These are phyloP conservation scores for Comarum palustre DNA, from an alignment of 306 rosid species.

Conservation along the genomic window DNA sequence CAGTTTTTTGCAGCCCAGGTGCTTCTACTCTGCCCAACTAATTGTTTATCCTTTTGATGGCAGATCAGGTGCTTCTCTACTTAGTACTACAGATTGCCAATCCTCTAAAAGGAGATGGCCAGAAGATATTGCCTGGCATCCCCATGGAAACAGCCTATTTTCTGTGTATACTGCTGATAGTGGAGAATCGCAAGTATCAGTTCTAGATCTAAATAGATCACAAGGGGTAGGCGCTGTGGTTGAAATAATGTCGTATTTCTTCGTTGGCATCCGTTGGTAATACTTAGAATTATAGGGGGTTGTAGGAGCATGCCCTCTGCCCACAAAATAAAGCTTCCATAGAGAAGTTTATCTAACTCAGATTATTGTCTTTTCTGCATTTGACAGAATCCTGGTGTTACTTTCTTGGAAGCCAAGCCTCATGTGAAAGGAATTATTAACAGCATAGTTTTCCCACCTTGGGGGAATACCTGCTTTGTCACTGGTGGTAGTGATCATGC, in stretches of 20 bases:
- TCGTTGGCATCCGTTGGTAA: neutral
- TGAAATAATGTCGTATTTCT: constrained; percentile 1
- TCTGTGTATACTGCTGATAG: constrained; percentile 80
- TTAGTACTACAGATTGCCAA: constrained; percentile 59
- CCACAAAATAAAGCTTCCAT: neutral
- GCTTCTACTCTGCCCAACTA: constrained; percentile 8
- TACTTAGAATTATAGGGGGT: neutral
- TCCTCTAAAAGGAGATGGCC: constrained; percentile 91
- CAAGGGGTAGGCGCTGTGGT: constrained; percentile 53
- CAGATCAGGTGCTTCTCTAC: constrained; percentile 78
- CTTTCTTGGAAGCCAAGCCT: constrained; percentile 77
- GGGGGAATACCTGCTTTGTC: constrained; percentile 68
- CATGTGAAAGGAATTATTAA: constrained; percentile 91
- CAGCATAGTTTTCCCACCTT: constrained; percentile 73
- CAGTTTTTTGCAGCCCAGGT: neutral
- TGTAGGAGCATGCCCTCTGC: neutral
- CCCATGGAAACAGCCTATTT: constrained; percentile 68
- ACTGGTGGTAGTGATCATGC: constrained; percentile 97
- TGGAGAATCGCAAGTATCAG: constrained; percentile 81
- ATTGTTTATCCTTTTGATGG: constrained; percentile 24
- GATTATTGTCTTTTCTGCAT: constrained; percentile 27
- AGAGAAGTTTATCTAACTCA: neutral
- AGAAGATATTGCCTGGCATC: constrained; percentile 92
- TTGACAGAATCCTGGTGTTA: constrained; percentile 65
- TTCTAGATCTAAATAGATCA: constrained; percentile 55